phyloP scores from a whole-genome alignment of 768 basidiomycete genomes.

The Boletus pseudopeckii region DNA sequence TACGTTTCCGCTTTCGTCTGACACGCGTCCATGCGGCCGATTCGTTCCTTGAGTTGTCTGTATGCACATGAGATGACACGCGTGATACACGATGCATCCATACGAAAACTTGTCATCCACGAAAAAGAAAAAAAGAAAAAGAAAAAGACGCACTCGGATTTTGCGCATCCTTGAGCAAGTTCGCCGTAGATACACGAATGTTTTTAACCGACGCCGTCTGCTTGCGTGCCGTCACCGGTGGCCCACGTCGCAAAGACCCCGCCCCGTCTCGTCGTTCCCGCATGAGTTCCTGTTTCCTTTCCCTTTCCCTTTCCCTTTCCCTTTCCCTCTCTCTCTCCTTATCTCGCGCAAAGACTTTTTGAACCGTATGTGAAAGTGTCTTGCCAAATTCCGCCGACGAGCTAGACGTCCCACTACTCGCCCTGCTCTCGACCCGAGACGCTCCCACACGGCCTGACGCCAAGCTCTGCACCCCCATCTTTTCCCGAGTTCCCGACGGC shows the following conservation, averaged over 20 bases:
- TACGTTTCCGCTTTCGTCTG: slow-evolving; percentile 15
- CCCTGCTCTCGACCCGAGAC: neutral
- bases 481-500: neutral
- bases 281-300: neutral
- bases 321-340: slow-evolving; percentile 5
- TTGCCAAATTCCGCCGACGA: slow-evolving; percentile 13
- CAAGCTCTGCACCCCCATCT: neutral
- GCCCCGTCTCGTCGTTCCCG: neutral
- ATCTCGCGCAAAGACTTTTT: neutral
- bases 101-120: neutral
- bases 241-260: neutral
- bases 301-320: neutral
- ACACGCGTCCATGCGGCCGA: slow-evolving; percentile 17
- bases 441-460: neutral
- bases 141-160: slow-evolving; percentile 14
- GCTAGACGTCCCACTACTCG: slow-evolving; percentile 8
- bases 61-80: neutral
- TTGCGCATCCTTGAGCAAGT: slow-evolving; percentile 19
- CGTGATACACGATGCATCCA: neutral
- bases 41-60: slow-evolving; percentile 3
- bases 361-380: slow-evolving; percentile 18
- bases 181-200: slow-evolving; percentile 8
- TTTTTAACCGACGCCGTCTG: slow-evolving; percentile 2
- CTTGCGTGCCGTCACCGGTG: slow-evolving; percentile 14
- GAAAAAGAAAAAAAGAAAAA: neutral